Evolutionary conservation across 352 stramenopile genomes (phyloP), one percentile per base, ranked within the genome.

Genomic region (Globisporangium paddicum): DNA sequence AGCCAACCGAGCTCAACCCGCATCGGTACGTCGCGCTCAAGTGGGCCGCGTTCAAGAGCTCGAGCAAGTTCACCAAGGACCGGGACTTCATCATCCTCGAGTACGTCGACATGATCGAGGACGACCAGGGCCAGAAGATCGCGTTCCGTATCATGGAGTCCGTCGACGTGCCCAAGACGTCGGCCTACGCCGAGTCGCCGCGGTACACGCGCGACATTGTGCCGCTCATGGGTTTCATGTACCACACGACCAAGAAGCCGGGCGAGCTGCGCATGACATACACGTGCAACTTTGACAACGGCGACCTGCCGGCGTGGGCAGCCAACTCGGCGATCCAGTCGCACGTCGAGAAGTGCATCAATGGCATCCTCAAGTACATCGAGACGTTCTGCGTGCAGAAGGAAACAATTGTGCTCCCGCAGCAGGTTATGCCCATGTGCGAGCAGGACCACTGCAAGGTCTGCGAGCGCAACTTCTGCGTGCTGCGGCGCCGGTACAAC

Each of bases 21-120:
- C 72, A 90, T 63, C 82, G 82, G 48, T 89, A 95, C 66, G 79
- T 95, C 19, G 81, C 69, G 25, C 73, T 95, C 59, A 95, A 95
- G 68, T 95, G 85, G 85, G 83, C 79, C 2, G 82, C 81, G 5
- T 95, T 92, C 65, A 93, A 93, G 71, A 90, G 81, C 75, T 88
- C 78, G 7, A 83, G 79, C 21, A 75, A 78, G 38, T 91, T 90
- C 66, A 75, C 72, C 18, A 89, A 88, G 55, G 85, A 92, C 66
- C 79, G 82, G 19, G 85, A 95, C 59, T 77, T 93, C 35, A 69
- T 89, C 48, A 88, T 95, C 61, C 72, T 95, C 23, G 85, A 95
- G 73, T 95, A 95, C 60, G 80, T 95, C 41, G 85, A 93, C 66
- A 84, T 95, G 81, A 89, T 95, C 61, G 85, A 95, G 67, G 82